These are phyloP conservation scores for Biancaea sappan DNA, from an alignment of 306 rosid genomes.

Conservation along the genomic window DNA sequence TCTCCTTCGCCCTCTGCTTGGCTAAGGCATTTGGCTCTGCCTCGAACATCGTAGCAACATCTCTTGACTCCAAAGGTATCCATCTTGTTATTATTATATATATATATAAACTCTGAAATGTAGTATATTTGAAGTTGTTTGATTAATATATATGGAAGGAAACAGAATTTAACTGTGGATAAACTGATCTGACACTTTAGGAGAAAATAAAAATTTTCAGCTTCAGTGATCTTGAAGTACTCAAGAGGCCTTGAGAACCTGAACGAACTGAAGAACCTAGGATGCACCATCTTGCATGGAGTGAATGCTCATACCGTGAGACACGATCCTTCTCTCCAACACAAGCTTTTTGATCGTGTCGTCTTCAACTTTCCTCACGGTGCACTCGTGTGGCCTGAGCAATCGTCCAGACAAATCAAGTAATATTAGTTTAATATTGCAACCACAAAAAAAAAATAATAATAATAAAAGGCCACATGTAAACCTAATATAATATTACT, in stretches of 20 bases:
- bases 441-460: no score
- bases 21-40: slow-evolving; percentile 45
- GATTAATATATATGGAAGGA: no score
- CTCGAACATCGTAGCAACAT: slow-evolving; percentile 45
- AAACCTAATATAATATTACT: no score
- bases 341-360: slow-evolving; percentile 31
- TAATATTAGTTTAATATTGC: no score
- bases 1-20: slow-evolving; percentile 51
- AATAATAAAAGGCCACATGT: no score
- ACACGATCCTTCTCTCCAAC: background rate
- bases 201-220: no score
- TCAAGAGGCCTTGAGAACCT: background rate
- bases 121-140: no score
- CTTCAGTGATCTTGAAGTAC: background rate
- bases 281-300: slow-evolving; percentile 37
- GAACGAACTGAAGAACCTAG: slow-evolving; percentile 31
- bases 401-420: background rate
- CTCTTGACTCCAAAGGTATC: slow-evolving; percentile 44
- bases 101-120: no score
- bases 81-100: no score
- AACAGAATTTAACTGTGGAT: no score
- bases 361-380: slow-evolving; percentile 55
- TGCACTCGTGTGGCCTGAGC: background rate
- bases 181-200: no score
- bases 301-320: slow-evolving; percentile 39